Conservation (phyloP, 2,329 filamentous ascomycete species). For the Diaporthe ampelina region DNA sequence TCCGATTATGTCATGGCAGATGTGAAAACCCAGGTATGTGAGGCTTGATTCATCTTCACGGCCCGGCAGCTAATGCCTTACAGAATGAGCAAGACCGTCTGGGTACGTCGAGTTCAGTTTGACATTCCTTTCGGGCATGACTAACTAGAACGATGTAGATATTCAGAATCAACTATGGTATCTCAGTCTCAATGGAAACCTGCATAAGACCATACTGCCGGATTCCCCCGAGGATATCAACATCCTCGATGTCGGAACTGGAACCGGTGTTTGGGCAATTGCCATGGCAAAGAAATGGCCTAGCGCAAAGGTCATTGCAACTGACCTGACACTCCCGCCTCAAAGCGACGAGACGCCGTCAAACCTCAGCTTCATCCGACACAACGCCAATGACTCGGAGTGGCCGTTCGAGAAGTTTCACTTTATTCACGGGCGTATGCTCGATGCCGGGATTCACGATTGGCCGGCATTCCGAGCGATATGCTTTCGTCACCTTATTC, state of each 20-base stretch:
- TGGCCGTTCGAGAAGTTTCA: background rate
- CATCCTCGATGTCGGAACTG: background rate
- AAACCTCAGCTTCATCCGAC: background rate
- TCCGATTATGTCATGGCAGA: slow-evolving; percentile 8
- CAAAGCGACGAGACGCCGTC: background rate
- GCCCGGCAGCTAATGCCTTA: background rate
- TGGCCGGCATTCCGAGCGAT: background rate
- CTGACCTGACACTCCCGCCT: slow-evolving; percentile 2
- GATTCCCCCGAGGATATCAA: background rate
- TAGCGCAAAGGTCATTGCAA: background rate
- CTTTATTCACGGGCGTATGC: background rate
- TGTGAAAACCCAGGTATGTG: background rate
- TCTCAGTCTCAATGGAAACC: background rate
- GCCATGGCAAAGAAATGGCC: background rate
- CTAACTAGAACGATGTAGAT: background rate
- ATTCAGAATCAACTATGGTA: slow-evolving; percentile 6
- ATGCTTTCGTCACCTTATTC: background rate
- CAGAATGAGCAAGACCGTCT: background rate
- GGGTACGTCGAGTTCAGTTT: background rate
- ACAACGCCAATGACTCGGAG: background rate
- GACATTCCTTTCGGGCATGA: background rate
- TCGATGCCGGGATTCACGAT: background rate
- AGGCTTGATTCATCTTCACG: no score
- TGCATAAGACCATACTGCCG: background rate
- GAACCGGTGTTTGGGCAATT: background rate